phyloP scores from a whole-genome alignment of 768 basidiomycete species.

The Tylopilus sp. region DNA sequence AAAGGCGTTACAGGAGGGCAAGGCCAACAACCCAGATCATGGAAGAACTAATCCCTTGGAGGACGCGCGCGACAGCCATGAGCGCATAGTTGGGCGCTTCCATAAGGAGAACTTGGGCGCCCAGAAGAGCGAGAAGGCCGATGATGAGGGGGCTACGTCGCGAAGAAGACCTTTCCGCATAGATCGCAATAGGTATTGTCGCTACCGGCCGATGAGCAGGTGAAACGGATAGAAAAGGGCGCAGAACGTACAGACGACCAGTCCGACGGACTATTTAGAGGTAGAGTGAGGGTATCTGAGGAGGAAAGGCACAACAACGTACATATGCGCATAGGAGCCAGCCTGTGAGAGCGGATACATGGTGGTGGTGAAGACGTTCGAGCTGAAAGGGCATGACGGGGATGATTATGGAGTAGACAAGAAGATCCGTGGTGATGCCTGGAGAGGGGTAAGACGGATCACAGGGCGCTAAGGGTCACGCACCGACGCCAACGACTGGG shows the following conservation, averaged over 20 bases:
- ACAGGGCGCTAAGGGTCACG: conserved; percentile 9
- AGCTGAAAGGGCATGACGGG: conserved; percentile 66
- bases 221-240: background rate
- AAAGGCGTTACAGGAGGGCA: conserved; percentile 46
- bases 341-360: conserved; percentile 50
- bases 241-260: conserved; percentile 45
- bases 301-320: conserved; percentile 8
- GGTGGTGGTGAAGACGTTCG: conserved; percentile 42
- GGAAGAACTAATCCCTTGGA: conserved; percentile 60
- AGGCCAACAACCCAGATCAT: conserved; percentile 63
- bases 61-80: conserved; percentile 55
- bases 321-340: conserved; percentile 64
- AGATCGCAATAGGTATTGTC: conserved; percentile 55
- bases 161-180: conserved; percentile 49
- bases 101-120: conserved; percentile 60
- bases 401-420: conserved; percentile 61
- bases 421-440: conserved; percentile 47
- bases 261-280: conserved; percentile 47
- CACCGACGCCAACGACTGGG: conserved; percentile 49
- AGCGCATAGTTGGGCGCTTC: conserved; percentile 53
- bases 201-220: conserved; percentile 30
- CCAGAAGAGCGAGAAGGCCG: conserved; percentile 49
- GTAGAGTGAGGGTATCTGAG: background rate
- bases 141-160: conserved; percentile 47
- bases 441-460: background rate